Evolutionary conservation across 108 stramenopile species (phyloP).

Genomic region (Mediolabrus comicus): DNA sequence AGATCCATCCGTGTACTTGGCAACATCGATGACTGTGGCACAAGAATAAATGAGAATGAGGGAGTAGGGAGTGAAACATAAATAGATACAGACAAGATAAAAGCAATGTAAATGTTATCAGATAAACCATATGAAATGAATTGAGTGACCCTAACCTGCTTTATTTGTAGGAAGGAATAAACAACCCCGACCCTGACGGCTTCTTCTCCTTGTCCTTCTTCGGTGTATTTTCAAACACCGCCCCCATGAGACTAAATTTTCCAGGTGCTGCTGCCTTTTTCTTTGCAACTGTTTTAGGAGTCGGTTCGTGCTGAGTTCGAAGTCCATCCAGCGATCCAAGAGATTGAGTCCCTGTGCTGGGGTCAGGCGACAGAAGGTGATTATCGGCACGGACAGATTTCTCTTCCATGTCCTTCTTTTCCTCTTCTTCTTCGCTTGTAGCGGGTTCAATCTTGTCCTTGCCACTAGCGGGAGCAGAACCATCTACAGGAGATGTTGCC

Average conservation of each 20-base stretch:
- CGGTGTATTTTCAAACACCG: conserved; percentile 25
- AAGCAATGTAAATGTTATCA: no score
- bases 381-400: neutral
- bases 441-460: neutral
- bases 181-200: conserved; percentile 9
- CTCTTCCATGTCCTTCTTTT: neutral
- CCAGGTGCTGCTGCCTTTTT: neutral
- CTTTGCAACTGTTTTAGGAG: neutral
- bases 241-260: conserved; percentile 36
- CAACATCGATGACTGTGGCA: neutral
- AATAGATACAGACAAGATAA: no score
- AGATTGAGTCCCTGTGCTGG: conserved; percentile 3
- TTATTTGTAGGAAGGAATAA: no score
- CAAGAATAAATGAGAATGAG: neutral
- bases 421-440: neutral
- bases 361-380: conserved; percentile 6
- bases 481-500: neutral
- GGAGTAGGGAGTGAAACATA: no score
- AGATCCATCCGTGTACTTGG: conserved; percentile 24
- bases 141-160: no score
- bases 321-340: conserved; percentile 6
- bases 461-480: neutral
- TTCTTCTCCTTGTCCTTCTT: conserved; percentile 7
- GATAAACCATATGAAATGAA: no score
- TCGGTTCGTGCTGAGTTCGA: conserved; percentile 11